Base-by-base conservation (phyloP, 352 stramenopile species). In the Phytophthora multivora region DNA sequence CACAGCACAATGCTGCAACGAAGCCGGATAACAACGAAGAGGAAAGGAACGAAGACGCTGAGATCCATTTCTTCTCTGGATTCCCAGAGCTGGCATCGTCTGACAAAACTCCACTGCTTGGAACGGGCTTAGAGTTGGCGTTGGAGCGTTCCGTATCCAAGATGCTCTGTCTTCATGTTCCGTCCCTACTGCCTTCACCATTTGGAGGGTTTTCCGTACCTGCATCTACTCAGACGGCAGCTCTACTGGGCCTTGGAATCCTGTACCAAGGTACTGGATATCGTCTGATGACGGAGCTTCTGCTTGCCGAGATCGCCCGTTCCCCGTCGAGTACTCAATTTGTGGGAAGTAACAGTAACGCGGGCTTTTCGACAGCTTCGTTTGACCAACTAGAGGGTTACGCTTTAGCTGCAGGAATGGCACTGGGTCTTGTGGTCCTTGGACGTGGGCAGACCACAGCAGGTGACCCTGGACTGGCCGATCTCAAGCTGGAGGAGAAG, bases 151-250 rank as follows among this genome's bases (percentile, higher is more conserved):
- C 91, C 5, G 89, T 98, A 0, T 98, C 91, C 3, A 99, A 99
- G 80, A 99, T 99, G 93, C 76, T 99, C 2, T 99, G 95, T 70
- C 82, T 99, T 23, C 97, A 99, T 73, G 95, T 99, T 60, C 97
- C 97, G 5, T 98, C 94, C 11, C 77, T 99, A 19, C 85, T 99
- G 3, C 96, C 96, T 13, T 77, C 92, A 19, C 90, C 95, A 28
- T 98, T 98, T 62, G 88, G 91, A 19, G 91, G 98, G 19, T 98
- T 99, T 73, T 98, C 98, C 51, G 93, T 99, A 5, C 92, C 97
- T 5, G 87, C 89, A 18, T 90, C 95, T 8, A 98, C 97, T 18
- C 97, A 99, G 66, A 93, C 92, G 11, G 96, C 97, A 33, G 97
- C 97, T n/a, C 71, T 99, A 33, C 71, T 98, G 4, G 96, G 96